phyloP scores from a whole-genome alignment of 176 grass and related monocot species.

The Tillandsia fasciculata region DNA sequence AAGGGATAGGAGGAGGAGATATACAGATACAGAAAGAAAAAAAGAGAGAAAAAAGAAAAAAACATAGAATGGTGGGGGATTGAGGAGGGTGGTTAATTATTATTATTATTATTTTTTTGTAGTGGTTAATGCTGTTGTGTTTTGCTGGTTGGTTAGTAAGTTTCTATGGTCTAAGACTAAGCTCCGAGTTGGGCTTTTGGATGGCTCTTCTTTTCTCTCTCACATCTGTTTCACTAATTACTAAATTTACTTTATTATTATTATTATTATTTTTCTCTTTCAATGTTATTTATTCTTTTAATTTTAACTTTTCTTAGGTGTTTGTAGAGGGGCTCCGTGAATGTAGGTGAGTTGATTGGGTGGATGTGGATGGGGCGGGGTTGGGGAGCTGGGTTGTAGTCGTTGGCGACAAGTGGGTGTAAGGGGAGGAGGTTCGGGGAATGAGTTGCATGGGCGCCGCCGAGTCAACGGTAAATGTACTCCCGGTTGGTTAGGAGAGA shows the following conservation, averaged over 20 bases:
- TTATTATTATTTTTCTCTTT: neutral
- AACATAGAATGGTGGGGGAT: neutral
- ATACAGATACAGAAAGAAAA: neutral
- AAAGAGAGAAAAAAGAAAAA: neutral
- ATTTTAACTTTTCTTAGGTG: neutral
- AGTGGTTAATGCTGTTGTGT: neutral
- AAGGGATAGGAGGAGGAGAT: neutral
- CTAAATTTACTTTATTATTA: neutral
- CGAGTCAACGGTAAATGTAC: neutral
- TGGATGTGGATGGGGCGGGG: constrained; percentile 6
- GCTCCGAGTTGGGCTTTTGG: neutral
- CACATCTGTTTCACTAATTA: no score
- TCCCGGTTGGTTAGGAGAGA: neutral
- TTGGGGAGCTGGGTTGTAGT: constrained; percentile 6
- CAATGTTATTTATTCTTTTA: neutral
- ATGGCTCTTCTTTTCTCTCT: neutral
- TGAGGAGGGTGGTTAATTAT: neutral
- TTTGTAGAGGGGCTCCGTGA: neutral
- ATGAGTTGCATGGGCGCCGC: constrained; percentile 1
- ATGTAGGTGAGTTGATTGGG: constrained; percentile 2
- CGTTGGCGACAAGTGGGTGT: constrained; percentile 8
- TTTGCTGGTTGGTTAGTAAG: constrained; percentile 13
- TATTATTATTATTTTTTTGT: neutral
- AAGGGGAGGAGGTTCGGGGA: neutral
- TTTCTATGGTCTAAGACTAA: constrained; percentile 12